Percentiles rank a stretch among this genome's conserved stretches.
Evolutionary conservation across 2,329 filamentous ascomycete species (phyloP).

Genomic region (Fusarium sp.): DNA sequence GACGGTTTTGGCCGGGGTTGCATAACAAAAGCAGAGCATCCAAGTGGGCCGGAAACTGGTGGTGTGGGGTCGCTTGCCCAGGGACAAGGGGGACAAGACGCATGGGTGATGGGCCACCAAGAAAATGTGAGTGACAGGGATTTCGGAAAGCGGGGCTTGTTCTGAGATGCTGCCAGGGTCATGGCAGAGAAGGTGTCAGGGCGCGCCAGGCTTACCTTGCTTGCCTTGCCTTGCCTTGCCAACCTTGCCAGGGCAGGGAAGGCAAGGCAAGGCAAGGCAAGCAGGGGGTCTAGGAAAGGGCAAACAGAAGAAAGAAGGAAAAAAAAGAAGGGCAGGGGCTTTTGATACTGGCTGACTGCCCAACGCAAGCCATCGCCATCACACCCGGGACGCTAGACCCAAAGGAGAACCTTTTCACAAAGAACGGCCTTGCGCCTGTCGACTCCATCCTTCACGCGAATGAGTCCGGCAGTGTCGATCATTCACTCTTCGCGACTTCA

Average conservation of each 20-base stretch:
- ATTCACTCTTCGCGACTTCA: conserved; percentile 16
- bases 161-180: conserved; percentile 16
- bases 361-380: conserved; percentile 23
- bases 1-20: conserved; percentile 28
- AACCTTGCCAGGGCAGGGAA: conserved; percentile 12
- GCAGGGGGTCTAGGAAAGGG: background rate
- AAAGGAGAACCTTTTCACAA: conserved; percentile 9
- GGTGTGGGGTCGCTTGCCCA: conserved; percentile 32
- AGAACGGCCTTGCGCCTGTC: background rate
- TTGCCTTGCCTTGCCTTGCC: background rate
- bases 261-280: conserved; percentile 3
- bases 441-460: conserved; percentile 20
- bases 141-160: background rate
- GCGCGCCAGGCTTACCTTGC: background rate
- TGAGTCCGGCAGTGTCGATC: conserved; percentile 32
- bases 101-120: background rate
- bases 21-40: conserved; percentile 5
- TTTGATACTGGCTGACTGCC: conserved; percentile 17
- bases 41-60: conserved; percentile 4
- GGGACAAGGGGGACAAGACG: conserved; percentile 20
- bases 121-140: conserved; percentile 25
- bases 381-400: conserved; percentile 12
- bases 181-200: conserved; percentile 10
- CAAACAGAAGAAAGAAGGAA: background rate
- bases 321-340: conserved; percentile 5